Evolutionary conservation across 1,284 basidiomycete species (phyloP), one percentile per base, ranked within the genome.

Genomic region (Rhodotorula glutinis): DNA sequence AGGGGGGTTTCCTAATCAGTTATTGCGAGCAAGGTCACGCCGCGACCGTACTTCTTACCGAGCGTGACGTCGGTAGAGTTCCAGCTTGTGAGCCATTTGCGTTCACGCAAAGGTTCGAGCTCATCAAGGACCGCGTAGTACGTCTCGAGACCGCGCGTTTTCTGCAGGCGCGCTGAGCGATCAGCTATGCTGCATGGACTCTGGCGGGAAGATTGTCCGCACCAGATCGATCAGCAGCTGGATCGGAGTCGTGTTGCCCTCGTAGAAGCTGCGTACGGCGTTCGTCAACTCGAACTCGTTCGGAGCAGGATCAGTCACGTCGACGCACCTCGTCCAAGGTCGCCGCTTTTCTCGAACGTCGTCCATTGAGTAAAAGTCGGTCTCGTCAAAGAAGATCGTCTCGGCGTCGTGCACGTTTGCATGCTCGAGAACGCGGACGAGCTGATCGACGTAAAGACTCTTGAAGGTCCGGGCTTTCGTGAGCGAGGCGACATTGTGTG

Each of bases 191-290:
- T 2, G 9, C 14, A 2, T 7, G 14, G 29, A 25, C 19, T 4
- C 1, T 19, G 43, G 8, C 2, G 51, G 1, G 7, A 54, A 62
- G 21, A 8, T 30, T 1, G 1, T 4, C n/a, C 58, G 21, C 16
- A 61, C 64, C 0, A 76, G 54, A 51, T 76, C 75, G 4, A 76
- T 57, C 10, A 76, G 72, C 0, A 76, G 66, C 61, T 75, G 74
- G 0, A 76, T 65, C 0, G 74, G 74, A 2, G 68, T 65, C 29
- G 62, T 17, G 23, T 71, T 67, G 17, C 71, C 73, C 23, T 75
- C 71, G 29, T 71, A 75, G 53, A 68, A 70, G 29, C 67, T 62
- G 53, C 64, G 66, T 55, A n/a, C 16, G 5, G 44, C 52, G 56
- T 11, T 4, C 23, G 23, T 47, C 46, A 47, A 21, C 46, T n/a